Base-by-base conservation (phyloP, 2,329 filamentous ascomycete species). In the Fusarium newnesense region DNA sequence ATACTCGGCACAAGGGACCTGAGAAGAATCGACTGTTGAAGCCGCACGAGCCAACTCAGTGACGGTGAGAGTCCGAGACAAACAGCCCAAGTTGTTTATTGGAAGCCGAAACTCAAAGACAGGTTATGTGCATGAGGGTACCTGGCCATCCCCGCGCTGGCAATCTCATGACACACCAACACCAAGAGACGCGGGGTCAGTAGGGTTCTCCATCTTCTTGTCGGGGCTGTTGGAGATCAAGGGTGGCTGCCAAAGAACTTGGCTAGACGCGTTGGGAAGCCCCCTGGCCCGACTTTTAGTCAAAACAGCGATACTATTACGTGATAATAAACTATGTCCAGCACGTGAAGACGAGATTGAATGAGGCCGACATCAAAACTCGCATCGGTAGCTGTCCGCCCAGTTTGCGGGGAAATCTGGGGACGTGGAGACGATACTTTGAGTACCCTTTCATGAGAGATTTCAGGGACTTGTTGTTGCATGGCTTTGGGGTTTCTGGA, bases 371-470 rank as follows among this genome's bases (percentile, higher is more conserved):
- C 54, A 61, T 64, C 62, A 42, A 46, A 69, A 56, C 52, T 60
- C 44, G 58, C 46, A 64, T 68, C 62, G 57, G 60, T 56, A 70
- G 53, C 52, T 65, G 52, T 43, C 36, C 50, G 40, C 50, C 52
- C 60, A 70, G 54, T 77, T 77, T 77, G 75, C 74, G 75, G 75
- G 75, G 75, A 77, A 77, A 73, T 72, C 75, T 77, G 74, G 75
- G 59, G 72, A 64, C 67, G 59, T 74, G 73, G 70, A 74, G 70
- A 67, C 68, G 52, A 64, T 64, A 34, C 56, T 63, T 50, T 47
- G 44, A 74, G 37, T 32, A 32, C 30, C 40, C 47, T 40, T 57
- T 56, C 44, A 50, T 56, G 43, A 73, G 53, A 67, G 26, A 36
- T 43, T 47, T 53, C 65, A 71, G 54, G 67, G 66, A 66, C 61